Evolutionary conservation across 768 basidiomycete genomes (phyloP).

Genomic region (Psilocybe sp.): DNA sequence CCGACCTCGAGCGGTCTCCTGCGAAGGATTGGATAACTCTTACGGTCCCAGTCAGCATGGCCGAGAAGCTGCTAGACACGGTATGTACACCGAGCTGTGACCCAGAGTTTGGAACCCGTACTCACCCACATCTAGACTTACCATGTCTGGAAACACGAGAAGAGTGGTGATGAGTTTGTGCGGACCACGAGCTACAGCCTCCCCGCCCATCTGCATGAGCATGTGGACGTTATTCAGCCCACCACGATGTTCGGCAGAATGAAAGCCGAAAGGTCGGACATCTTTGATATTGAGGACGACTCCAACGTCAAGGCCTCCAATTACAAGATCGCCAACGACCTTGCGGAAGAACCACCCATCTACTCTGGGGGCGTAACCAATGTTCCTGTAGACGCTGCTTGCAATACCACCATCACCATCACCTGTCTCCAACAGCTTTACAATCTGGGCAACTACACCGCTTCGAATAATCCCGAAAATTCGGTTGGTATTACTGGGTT

Average conservation of each 20-base stretch:
- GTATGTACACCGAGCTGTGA: slow-evolving; percentile 30
- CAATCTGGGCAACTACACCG: slow-evolving; percentile 44
- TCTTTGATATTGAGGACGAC: slow-evolving; percentile 22
- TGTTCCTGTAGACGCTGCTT: slow-evolving; percentile 41
- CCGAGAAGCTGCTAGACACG: slow-evolving; percentile 71
- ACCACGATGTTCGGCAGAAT: slow-evolving; percentile 59
- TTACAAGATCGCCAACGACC: slow-evolving; percentile 8
- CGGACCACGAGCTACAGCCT: slow-evolving; percentile 72
- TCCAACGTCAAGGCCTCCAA: slow-evolving; percentile 10
- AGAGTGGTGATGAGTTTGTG: slow-evolving; percentile 51
- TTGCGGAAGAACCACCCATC: slow-evolving; percentile 12
- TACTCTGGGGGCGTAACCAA: slow-evolving; percentile 23
- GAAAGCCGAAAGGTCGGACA: slow-evolving; percentile 29
- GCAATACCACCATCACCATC: slow-evolving; percentile 49
- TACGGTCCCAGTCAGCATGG: slow-evolving; percentile 52
- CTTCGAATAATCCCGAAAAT: slow-evolving; percentile 40
- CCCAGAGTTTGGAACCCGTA: background rate
- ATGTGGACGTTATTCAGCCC: slow-evolving; percentile 69
- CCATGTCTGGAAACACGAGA: slow-evolving; percentile 54
- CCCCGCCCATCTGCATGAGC: slow-evolving; percentile 52
- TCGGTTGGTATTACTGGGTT: slow-evolving; percentile 55
- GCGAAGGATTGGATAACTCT: slow-evolving; percentile 71
- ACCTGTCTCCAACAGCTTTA: slow-evolving; percentile 54
- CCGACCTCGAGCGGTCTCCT: slow-evolving; percentile 50
- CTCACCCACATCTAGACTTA: slow-evolving; percentile 45